phyloP scores from a whole-genome alignment of 2,329 filamentous ascomycete species.

The Fusarium foetens region DNA sequence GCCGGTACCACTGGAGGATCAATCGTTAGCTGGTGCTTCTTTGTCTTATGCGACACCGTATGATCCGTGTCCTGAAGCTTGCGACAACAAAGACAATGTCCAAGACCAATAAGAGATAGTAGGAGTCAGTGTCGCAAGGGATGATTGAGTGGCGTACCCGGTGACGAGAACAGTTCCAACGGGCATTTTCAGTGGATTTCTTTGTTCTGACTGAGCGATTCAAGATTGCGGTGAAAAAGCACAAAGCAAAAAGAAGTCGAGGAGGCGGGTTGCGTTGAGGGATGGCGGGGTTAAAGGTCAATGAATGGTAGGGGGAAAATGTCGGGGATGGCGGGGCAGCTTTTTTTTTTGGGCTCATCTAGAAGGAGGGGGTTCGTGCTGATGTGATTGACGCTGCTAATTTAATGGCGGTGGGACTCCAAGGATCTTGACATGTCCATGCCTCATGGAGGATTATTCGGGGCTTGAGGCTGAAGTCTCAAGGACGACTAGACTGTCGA shows the following conservation, averaged over 20 bases:
- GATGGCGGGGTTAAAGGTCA: slow-evolving; percentile 30
- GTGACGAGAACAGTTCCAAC: slow-evolving; percentile 91
- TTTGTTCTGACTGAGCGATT: slow-evolving; percentile 37
- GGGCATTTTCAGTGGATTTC: slow-evolving; percentile 66
- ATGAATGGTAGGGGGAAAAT: slow-evolving; percentile 5
- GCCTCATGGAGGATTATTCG: slow-evolving; percentile 16
- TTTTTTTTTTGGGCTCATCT: slow-evolving; percentile 11
- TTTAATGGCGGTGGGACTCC: slow-evolving; percentile 13
- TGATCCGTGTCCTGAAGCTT: slow-evolving; percentile 11
- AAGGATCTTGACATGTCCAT: not conserved
- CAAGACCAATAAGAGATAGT: slow-evolving; percentile 3
- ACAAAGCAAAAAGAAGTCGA: slow-evolving; percentile 18
- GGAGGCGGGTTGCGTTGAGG: slow-evolving; percentile 24
- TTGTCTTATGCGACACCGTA: slow-evolving; percentile 21
- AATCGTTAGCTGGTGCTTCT: slow-evolving; percentile 36
- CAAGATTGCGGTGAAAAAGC: slow-evolving; percentile 35
- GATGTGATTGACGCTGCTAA: slow-evolving; percentile 27
- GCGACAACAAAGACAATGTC: slow-evolving; percentile 27
- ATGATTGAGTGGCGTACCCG: slow-evolving; percentile 67
- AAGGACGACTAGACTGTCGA: not conserved
- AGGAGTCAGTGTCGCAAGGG: slow-evolving; percentile 29
- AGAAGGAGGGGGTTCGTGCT: slow-evolving; percentile 12
- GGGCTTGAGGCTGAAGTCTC: slow-evolving; percentile 10
- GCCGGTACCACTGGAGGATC: slow-evolving; percentile 81
- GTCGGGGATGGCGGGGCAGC: slow-evolving; percentile 35